Conservation (phyloP, 768 basidiomycete genomes). For the Russula foetens region DNA sequence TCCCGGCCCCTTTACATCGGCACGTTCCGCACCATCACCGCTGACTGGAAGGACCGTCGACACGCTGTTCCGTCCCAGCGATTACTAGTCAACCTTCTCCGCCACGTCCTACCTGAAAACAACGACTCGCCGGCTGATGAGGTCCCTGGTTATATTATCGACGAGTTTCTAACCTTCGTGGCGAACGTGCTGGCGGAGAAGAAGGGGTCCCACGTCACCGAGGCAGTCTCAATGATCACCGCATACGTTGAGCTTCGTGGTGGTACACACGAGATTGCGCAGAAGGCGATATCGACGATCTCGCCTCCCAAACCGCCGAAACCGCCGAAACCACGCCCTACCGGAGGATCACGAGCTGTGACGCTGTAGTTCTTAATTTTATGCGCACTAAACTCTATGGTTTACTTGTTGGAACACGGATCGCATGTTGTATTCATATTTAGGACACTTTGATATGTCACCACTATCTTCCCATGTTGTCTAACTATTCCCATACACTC, state of each 20-base stretch:
- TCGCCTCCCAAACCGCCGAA: neutral
- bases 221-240: neutral
- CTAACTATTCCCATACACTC: too few species aligned
- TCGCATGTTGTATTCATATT: too few species aligned
- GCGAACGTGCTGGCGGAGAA: neutral
- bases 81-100: slow-evolving; percentile 23
- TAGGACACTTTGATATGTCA: too few species aligned
- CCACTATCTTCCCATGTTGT: too few species aligned
- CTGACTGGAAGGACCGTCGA: neutral
- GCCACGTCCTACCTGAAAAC: slow-evolving; percentile 23
- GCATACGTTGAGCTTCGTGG: neutral
- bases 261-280: neutral
- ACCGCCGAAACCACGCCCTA: neutral
- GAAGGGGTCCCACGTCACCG: neutral
- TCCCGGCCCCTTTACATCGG: slow-evolving; percentile 6
- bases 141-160: neutral
- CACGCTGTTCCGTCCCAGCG: neutral
- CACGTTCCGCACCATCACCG: slow-evolving; percentile 4
- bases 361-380: too few species aligned
- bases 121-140: neutral
- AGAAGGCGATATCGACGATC: neutral
- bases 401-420: too few species aligned
- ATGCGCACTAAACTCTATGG: too few species aligned
- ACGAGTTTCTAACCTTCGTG: neutral
- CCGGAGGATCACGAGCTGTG: too few species aligned